Evolutionary conservation across 1,284 basidiomycete species (phyloP).

Genomic region (Boletus sp.): DNA sequence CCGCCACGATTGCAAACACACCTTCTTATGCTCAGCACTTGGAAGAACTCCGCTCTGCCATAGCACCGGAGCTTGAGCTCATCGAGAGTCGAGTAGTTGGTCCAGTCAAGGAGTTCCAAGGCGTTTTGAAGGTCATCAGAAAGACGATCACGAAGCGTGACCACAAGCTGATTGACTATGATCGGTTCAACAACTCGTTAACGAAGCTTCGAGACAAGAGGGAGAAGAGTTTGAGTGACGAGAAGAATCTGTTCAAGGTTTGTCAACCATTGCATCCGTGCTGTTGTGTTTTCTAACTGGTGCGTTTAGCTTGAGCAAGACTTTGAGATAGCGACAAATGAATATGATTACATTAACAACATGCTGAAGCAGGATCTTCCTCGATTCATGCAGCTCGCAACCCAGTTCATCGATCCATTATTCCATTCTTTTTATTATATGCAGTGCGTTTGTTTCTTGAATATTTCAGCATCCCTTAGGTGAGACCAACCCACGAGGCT

Average conservation of each 20-base stretch:
- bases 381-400: conserved; percentile 82
- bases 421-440: conserved; percentile 99
- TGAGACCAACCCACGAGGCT: conserved; percentile 46
- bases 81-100: conserved; percentile 85
- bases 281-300: background rate
- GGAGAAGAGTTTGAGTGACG: conserved; percentile 88
- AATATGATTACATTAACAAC: conserved; percentile 96
- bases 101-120: conserved; percentile 87
- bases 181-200: conserved; percentile 93
- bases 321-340: conserved; percentile 89
- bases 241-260: conserved; percentile 94
- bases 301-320: conserved; percentile 87
- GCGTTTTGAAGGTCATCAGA: conserved; percentile 83
- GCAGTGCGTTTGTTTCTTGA: conserved; percentile 66
- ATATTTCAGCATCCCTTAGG: conserved; percentile 1
- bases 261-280: conserved; percentile 17
- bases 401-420: conserved; percentile 90
- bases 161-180: conserved; percentile 96
- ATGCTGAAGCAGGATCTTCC: conserved; percentile 92
- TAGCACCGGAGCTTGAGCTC: conserved; percentile 91
- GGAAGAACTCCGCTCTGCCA: conserved; percentile 77
- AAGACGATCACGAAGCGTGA: conserved; percentile 96
- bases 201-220: conserved; percentile 97
- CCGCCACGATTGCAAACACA: conserved; percentile 73
- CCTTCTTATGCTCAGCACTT: conserved; percentile 70